A percentile compares a stretch with the other conserved stretches of the same genome.
These are phyloP conservation scores for Phytophthora meadii DNA, from an alignment of 352 stramenopile species.

Conservation along the genomic window DNA sequence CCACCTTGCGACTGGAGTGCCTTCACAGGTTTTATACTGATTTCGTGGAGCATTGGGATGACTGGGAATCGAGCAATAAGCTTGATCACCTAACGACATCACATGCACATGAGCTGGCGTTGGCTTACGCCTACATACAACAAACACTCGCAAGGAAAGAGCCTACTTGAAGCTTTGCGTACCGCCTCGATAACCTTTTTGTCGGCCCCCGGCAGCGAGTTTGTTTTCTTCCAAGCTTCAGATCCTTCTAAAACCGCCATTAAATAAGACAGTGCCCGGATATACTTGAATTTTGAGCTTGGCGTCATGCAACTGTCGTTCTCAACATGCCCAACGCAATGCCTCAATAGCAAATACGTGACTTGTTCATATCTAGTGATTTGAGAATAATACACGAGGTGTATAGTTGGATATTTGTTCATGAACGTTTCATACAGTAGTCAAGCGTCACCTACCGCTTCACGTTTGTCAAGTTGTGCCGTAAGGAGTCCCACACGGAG, in stretches of 20 bases:
- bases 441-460: slow-evolving; percentile 51
- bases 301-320: slow-evolving; percentile 42
- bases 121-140: neutral
- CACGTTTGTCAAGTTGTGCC: slow-evolving; percentile 70
- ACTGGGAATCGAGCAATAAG: slow-evolving; percentile 53
- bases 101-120: slow-evolving; percentile 8
- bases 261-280: slow-evolving; percentile 57
- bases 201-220: slow-evolving; percentile 41
- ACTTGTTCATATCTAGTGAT: slow-evolving; percentile 66
- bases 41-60: slow-evolving; percentile 59
- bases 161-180: slow-evolving; percentile 38
- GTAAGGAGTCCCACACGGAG: slow-evolving; percentile 65
- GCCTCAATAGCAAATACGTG: slow-evolving; percentile 59
- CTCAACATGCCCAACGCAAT: slow-evolving; percentile 57
- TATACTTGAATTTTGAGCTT: slow-evolving; percentile 55
- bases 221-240: slow-evolving; percentile 32
- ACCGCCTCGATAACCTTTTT: slow-evolving; percentile 68
- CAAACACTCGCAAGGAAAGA: slow-evolving; percentile 10
- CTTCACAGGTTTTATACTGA: slow-evolving; percentile 49
- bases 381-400: neutral
- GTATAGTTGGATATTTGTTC: too few relatives aligned
- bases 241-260: slow-evolving; percentile 55
- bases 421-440: neutral
- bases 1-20: slow-evolving; percentile 21
- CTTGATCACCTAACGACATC: slow-evolving; percentile 41